Evolutionary conservation across 441 rosid species (phyloP), one percentile per base, ranked within the genome.

Genomic region (Pelargonium fulgidum): DNA sequence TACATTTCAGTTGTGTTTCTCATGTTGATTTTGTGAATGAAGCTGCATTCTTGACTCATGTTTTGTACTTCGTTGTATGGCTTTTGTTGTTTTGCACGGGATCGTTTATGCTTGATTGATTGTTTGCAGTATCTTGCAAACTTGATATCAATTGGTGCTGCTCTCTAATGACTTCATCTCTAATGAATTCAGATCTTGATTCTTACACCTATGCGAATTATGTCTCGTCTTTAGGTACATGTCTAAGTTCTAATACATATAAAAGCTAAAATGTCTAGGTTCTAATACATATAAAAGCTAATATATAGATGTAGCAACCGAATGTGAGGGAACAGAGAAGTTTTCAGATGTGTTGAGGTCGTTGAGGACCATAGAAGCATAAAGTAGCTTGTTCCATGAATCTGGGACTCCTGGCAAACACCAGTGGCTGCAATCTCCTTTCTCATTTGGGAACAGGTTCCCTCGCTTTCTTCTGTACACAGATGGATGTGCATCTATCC

Each of bases 381-480:
- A 82, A 14, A 82, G 24, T 0, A 78, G 68, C 14, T 66, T 75
- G 67, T 82, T 82, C 86, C 86, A 82, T 1, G 82, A 76, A 68
- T 82, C 86, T 7, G 86, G 86, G 26, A 82, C 68, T 7, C 86
- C 86, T 2, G 86, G 84, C 70, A 82, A 72, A 29, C 86, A 80
- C 86, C 86, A 82, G 20, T 82, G 86, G 72, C 81, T 82, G 71
- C 85, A 82, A 66, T 82, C 85, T 1, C 67, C 20, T 70, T 52
- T 26, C 47, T 64, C 69, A 73, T 62, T 67, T 26, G 41, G 47
- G 29, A 69, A 19, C 8, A 69, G 58, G 56, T 68, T 42, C 54
- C 71, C 75, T 26, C 12, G 69, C 68, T 70, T 78, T 48, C 65
- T 68, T 0, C 73, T 76, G 72, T 78, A 81, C 14, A 75, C 64